Percentiles rank a stretch among this genome's conserved stretches.
These are phyloP conservation scores for Ceratorhiza oryzae-sativae DNA, from an alignment of 1,284 basidiomycete genomes.

Conservation along the genomic window DNA sequence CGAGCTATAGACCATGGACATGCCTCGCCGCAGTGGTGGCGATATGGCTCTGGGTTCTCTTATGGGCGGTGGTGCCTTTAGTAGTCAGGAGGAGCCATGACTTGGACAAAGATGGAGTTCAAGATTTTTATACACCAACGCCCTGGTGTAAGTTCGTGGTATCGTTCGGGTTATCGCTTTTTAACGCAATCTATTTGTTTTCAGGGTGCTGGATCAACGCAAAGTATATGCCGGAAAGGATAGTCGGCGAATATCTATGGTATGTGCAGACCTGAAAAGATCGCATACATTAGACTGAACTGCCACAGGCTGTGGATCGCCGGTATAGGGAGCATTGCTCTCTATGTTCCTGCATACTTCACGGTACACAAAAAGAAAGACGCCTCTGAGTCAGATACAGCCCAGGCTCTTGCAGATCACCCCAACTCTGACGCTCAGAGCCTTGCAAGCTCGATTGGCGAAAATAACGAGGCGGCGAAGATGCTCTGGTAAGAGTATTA, in stretches of 20 bases:
- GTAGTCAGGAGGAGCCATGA: neutral
- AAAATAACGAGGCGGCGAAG: slow-evolving; percentile 5
- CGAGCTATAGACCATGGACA: slow-evolving; percentile 1
- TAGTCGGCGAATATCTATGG: slow-evolving; percentile 34
- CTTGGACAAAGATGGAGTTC: neutral
- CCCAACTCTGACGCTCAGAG: neutral
- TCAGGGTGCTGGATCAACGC: slow-evolving; percentile 36
- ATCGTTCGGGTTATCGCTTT: neutral
- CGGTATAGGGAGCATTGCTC: slow-evolving; percentile 19
- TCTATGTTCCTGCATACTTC: slow-evolving; percentile 32
- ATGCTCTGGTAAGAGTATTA: slow-evolving; percentile 14
- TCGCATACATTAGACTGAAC: neutral
- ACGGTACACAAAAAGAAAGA: slow-evolving; percentile 12
- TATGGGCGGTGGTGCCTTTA: slow-evolving; percentile 23
- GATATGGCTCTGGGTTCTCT: slow-evolving; percentile 26
- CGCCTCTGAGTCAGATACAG: neutral
- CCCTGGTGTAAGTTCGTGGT: slow-evolving; percentile 36
- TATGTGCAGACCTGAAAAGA: neutral
- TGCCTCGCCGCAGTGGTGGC: slow-evolving; percentile 6
- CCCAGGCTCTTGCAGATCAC: neutral
- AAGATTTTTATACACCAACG: slow-evolving; percentile 26
- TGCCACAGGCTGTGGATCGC: slow-evolving; percentile 33
- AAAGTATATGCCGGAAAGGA: slow-evolving; percentile 2
- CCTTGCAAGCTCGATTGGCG: neutral
- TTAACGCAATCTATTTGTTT: too few relatives aligned